These are phyloP conservation scores for Waltergamsia citrina DNA, from an alignment of 2,329 filamentous ascomycete genomes.

Conservation along the genomic window DNA sequence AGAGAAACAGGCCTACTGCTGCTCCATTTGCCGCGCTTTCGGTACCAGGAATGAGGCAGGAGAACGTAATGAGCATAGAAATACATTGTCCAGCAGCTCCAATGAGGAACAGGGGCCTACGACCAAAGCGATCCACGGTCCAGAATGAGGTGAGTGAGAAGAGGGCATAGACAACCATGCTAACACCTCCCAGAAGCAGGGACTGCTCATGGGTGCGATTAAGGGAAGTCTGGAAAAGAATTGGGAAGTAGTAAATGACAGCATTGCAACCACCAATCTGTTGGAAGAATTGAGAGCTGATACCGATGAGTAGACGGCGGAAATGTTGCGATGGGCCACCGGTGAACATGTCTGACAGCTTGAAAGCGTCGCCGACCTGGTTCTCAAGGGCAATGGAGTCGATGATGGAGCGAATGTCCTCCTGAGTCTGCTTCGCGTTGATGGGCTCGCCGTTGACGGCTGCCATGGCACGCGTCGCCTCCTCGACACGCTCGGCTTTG, in stretches of 20 bases:
- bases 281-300: constrained; percentile 8
- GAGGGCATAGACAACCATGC: constrained; percentile 20
- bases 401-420: no score
- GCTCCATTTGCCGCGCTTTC: constrained; percentile 40
- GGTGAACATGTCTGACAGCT: no score
- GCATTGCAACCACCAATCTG: constrained; percentile 9
- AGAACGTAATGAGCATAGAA: constrained; percentile 49
- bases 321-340: constrained; percentile 7
- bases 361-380: no score
- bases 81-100: constrained; percentile 54
- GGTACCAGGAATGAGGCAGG: constrained; percentile 29
- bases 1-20: constrained; percentile 52
- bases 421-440: no score
- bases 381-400: no score
- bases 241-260: constrained; percentile 7
- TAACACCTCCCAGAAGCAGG: constrained; percentile 4
- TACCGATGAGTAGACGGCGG: constrained; percentile 7
- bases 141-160: constrained; percentile 26
- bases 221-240: constrained; percentile 1
- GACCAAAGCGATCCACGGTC: constrained; percentile 29
- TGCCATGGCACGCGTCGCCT: no score
- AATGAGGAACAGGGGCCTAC: constrained; percentile 51
- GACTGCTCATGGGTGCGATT: constrained; percentile 3
- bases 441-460: no score
- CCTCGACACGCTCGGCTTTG: no score